Conservation (phyloP, 1,284 basidiomycete genomes). For the Sphagnurus paluster region DNA sequence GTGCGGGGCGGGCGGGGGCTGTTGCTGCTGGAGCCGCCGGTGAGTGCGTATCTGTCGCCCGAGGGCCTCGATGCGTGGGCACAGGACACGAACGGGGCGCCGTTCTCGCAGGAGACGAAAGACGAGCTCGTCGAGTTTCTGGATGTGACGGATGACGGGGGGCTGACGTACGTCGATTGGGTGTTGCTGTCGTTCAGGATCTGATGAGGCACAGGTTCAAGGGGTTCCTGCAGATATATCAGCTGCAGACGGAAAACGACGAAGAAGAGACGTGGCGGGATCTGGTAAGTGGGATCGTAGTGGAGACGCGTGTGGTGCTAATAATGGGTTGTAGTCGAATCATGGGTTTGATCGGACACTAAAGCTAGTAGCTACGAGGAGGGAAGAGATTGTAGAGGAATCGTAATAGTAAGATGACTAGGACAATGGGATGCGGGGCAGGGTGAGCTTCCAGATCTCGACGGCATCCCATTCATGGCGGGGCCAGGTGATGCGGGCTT, state of each 20-base stretch:
- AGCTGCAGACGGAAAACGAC: constrained; percentile 78
- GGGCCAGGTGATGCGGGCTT: constrained; percentile 58
- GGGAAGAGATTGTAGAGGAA: constrained; percentile 42
- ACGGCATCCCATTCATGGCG: constrained; percentile 74
- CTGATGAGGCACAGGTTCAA: constrained; percentile 51
- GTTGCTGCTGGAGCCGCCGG: constrained; percentile 46
- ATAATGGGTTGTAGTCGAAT: constrained; percentile 44
- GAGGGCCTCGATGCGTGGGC: constrained; percentile 73
- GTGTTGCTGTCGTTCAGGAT: background rate
- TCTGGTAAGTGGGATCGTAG: constrained; percentile 46
- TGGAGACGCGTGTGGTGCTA: background rate
- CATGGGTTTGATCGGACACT: constrained; percentile 75
- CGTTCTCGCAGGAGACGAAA: constrained; percentile 72
- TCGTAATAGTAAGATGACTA: no score
- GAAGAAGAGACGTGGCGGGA: constrained; percentile 83
- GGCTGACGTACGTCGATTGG: constrained; percentile 59
- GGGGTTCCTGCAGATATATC: constrained; percentile 79
- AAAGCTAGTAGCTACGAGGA: constrained; percentile 55
- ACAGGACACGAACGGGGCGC: constrained; percentile 71
- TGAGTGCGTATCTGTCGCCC: constrained; percentile 54
- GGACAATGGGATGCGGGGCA: no score
- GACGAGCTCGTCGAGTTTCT: constrained; percentile 74
- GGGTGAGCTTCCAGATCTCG: constrained; percentile 66
- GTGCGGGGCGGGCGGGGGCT: constrained; percentile 10
- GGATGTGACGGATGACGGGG: constrained; percentile 70